Evolutionary conservation across 768 basidiomycete genomes (phyloP).

Genomic region (Suillus paluster): DNA sequence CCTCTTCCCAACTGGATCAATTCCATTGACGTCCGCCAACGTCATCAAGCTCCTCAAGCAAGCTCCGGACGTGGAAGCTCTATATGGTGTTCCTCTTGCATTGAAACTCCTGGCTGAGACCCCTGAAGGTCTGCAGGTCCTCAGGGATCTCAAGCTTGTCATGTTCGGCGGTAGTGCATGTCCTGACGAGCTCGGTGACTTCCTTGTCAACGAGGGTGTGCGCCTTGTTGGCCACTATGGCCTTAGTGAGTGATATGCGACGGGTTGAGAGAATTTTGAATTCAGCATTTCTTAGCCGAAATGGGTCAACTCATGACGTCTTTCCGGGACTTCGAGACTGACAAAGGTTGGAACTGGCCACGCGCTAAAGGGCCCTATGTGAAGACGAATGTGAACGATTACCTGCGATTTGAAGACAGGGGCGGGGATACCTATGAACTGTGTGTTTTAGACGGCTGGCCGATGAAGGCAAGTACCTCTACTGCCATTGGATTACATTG

Average conservation of each 20-base stretch:
- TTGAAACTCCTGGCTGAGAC: conserved; percentile 54
- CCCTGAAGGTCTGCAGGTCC: conserved; percentile 44
- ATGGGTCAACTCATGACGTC: conserved; percentile 51
- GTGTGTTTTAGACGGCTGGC: conserved; percentile 55
- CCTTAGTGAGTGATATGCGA: conserved; percentile 40
- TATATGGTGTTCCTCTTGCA: conserved; percentile 43
- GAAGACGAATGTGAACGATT: conserved; percentile 28
- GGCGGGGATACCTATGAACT: conserved; percentile 50
- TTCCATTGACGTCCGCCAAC: conserved; percentile 51
- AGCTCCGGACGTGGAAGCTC: conserved; percentile 35
- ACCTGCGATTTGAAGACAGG: conserved; percentile 47
- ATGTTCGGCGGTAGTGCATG: conserved; percentile 56
- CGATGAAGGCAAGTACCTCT: conserved; percentile 43
- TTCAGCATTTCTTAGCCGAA: conserved; percentile 18
- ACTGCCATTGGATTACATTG: conserved; percentile 18
- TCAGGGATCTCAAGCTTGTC: conserved; percentile 52
- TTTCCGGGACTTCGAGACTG: conserved; percentile 48
- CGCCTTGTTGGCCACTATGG: conserved; percentile 55
- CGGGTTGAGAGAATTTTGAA: background rate
- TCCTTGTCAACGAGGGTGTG: conserved; percentile 51
- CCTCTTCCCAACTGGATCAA: conserved; percentile 44
- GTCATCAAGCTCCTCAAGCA: conserved; percentile 43
- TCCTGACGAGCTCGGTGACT: conserved; percentile 57
- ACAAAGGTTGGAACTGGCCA: conserved; percentile 63
- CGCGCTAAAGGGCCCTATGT: conserved; percentile 35